phyloP scores from a whole-genome alignment of 345 rosid species.

The Citrus reticulata region DNA sequence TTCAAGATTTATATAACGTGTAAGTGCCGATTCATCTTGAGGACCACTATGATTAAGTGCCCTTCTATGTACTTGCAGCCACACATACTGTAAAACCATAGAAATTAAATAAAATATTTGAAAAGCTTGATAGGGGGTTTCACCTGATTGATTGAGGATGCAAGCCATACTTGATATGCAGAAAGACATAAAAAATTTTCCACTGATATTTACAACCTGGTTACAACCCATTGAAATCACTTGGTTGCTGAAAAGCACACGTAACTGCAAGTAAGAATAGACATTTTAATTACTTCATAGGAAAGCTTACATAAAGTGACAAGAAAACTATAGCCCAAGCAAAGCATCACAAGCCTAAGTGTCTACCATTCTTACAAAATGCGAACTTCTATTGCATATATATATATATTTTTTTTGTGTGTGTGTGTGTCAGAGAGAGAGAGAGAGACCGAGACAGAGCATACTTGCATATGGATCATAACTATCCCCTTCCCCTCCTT shows the following conservation, averaged over 20 bases:
- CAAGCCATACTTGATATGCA: conserved; percentile 16
- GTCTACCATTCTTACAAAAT: neutral
- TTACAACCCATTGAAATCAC: conserved; percentile 5
- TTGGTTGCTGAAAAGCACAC: conserved; percentile 1
- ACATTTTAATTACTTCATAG: neutral
- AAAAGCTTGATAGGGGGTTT: conserved; percentile 7
- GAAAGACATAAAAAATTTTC: conserved; percentile 6
- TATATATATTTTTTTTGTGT: too few relatives aligned
- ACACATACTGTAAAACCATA: conserved; percentile 11
- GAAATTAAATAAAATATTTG: conserved; percentile 2
- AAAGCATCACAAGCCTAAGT: neutral
- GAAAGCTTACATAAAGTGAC: neutral
- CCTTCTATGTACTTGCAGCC: conserved; percentile 11
- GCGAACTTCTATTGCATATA: neutral
- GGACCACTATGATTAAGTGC: conserved; percentile 37
- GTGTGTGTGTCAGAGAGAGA: neutral
- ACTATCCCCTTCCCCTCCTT: conserved; percentile 16
- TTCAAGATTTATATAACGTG: conserved; percentile 11
- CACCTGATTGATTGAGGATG: conserved; percentile 23
- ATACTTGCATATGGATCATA: conserved; percentile 14
- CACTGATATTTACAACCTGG: conserved; percentile 11
- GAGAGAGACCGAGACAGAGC: conserved; percentile 16
- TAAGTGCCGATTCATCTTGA: conserved; percentile 13
- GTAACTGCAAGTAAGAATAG: neutral
- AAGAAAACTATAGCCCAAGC: neutral